These are phyloP conservation scores for Fusarium palustre DNA, from an alignment of 2,329 filamentous ascomycete genomes.

Conservation along the genomic window DNA sequence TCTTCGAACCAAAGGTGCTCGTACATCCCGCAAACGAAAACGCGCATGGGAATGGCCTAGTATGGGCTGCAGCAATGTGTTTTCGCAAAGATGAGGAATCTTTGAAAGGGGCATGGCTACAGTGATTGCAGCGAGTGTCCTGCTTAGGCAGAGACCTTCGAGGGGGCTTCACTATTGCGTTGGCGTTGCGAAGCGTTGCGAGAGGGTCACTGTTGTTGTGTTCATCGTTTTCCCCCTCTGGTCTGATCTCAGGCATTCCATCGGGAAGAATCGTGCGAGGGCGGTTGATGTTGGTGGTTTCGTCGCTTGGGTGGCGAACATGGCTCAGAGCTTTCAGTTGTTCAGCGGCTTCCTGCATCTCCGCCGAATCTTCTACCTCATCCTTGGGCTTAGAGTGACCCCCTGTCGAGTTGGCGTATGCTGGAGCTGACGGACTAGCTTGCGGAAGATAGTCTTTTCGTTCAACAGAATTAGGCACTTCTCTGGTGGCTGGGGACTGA, in stretches of 20 bases:
- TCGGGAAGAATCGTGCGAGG: constrained; percentile 56
- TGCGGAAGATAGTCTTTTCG: constrained; percentile 44
- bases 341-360: constrained; percentile 76
- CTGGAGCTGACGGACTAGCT: constrained; percentile 44
- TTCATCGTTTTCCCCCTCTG: constrained; percentile 54
- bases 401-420: constrained; percentile 38
- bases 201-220: constrained; percentile 45
- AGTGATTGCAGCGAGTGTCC: constrained; percentile 71
- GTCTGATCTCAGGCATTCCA: constrained; percentile 50
- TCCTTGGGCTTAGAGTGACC: constrained; percentile 50
- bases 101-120: constrained; percentile 74
- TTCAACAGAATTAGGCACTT: constrained; percentile 42
- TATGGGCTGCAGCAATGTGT: constrained; percentile 76
- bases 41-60: constrained; percentile 83
- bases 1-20: constrained; percentile 90
- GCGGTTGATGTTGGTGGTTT: constrained; percentile 50
- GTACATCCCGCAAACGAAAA: constrained; percentile 86
- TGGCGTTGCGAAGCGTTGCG: constrained; percentile 42
- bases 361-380: constrained; percentile 69
- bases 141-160: constrained; percentile 66
- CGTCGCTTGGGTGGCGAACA: constrained; percentile 67
- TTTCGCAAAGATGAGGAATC: constrained; percentile 74
- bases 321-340: constrained; percentile 75
- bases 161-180: constrained; percentile 53
- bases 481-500: constrained; percentile 42